Evolutionary conservation across 495 filamentous ascomycete species (phyloP).

Genomic region (Sabuloglossum arenarium): DNA sequence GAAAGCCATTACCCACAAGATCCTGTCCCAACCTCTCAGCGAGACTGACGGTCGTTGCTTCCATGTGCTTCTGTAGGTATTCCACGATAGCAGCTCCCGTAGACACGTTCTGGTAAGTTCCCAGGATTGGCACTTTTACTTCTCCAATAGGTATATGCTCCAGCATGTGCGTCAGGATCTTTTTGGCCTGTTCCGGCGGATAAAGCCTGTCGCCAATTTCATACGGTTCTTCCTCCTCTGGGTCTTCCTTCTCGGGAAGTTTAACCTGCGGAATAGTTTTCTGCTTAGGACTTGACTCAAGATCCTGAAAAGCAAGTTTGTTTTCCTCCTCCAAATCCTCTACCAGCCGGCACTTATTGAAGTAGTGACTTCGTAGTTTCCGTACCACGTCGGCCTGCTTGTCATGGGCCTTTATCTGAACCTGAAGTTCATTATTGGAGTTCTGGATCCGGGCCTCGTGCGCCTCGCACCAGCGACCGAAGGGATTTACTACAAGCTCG

Average conservation of each 20-base stretch:
- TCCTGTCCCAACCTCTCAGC: constrained; percentile 90
- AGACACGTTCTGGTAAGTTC: constrained; percentile 82
- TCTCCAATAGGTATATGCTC: constrained; percentile 71
- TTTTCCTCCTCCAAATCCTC: constrained; percentile 98
- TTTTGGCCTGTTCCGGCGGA: constrained; percentile 67
- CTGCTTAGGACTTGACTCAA: constrained; percentile 28
- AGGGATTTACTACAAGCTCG: constrained; percentile 84
- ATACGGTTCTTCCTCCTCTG: constrained; percentile 51
- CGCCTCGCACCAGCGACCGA: constrained; percentile 84
- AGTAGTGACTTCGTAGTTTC: constrained; percentile 88
- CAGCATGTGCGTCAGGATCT: constrained; percentile 71
- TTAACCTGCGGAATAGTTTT: constrained; percentile 37
- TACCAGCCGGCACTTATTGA: constrained; percentile 91
- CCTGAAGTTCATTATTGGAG: constrained; percentile 83
- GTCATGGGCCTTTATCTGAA: constrained; percentile 75
- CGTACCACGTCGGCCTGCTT: constrained; percentile 75
- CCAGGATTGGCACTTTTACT: constrained; percentile 83
- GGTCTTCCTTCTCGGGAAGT: constrained; percentile 31
- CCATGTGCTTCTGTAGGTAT: constrained; percentile 79
- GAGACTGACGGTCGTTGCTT: constrained; percentile 61
- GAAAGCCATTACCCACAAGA: constrained; percentile 64
- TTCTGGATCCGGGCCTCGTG: constrained; percentile 79
- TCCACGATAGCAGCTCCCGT: constrained; percentile 83
- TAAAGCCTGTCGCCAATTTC: constrained; percentile 84
- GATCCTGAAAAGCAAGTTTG: constrained; percentile 87